Percentiles rank a stretch among this genome's conserved stretches.
Conservation (phyloP, 2,329 filamentous ascomycete genomes). For the Zasmidium cellare region DNA sequence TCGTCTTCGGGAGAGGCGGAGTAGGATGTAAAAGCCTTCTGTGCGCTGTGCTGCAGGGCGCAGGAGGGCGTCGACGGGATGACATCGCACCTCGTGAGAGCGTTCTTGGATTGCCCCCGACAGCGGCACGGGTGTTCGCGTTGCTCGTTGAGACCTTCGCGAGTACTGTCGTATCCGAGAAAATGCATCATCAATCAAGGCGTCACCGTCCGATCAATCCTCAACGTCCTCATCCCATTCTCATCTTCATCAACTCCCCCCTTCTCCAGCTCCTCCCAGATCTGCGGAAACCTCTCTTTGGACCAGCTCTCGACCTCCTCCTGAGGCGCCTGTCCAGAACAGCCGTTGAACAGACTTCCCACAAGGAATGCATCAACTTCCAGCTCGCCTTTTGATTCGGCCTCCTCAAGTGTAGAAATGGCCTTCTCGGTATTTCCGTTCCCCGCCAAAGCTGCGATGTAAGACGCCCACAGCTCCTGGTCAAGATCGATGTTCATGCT, state of each 20-base stretch:
- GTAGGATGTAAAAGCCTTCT: too few species aligned
- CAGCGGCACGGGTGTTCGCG: too few species aligned
- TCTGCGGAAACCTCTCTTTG: constrained; percentile 62
- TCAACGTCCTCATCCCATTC: constrained; percentile 22
- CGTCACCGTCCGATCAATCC: constrained; percentile 26
- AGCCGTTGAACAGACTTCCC: constrained; percentile 73
- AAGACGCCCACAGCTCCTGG: constrained; percentile 70
- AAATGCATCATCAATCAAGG: too few species aligned
- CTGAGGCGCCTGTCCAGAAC: constrained; percentile 62
- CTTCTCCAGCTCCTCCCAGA: constrained; percentile 67
- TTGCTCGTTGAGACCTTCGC: too few species aligned
- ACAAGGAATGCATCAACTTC: constrained; percentile 74
- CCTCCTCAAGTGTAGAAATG: constrained; percentile 64
- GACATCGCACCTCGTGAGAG: too few species aligned
- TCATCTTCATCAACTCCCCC: constrained; percentile 40
- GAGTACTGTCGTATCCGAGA: too few species aligned
- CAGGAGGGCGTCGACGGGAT: too few species aligned
- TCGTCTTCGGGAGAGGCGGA: too few species aligned
- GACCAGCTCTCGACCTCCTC: constrained; percentile 74
- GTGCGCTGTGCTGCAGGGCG: too few species aligned
- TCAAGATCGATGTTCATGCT: constrained; percentile 79
- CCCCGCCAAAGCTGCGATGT: constrained; percentile 72
- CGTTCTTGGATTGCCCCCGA: too few species aligned
- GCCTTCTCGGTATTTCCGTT: constrained; percentile 71
- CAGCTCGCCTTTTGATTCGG: constrained; percentile 65